A percentile compares a stretch with the other conserved stretches of the same genome.
phyloP scores from a whole-genome alignment of 2,329 filamentous ascomycete genomes.

The Fusarium tuaranense region DNA sequence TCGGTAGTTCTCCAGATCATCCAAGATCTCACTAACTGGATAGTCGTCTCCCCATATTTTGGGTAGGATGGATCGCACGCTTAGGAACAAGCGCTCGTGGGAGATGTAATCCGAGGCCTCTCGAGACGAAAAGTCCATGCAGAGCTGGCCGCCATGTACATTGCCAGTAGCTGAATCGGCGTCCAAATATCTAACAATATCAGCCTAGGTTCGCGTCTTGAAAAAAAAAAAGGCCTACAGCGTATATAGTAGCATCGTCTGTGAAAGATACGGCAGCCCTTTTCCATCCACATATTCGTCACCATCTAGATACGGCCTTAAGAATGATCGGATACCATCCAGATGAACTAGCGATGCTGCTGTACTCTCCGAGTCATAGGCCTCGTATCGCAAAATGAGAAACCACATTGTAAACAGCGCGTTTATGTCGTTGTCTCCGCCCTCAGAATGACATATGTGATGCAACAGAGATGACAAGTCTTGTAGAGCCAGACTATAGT shows the following conservation, averaged over 20 bases:
- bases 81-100: constrained; percentile 33
- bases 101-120: constrained; percentile 39
- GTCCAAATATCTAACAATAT: constrained; percentile 24
- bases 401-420: constrained; percentile 41
- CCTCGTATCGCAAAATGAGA: constrained; percentile 32
- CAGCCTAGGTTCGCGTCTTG: not conserved
- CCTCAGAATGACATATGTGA: constrained; percentile 21
- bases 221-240: constrained; percentile 11
- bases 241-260: constrained; percentile 35
- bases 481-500: constrained; percentile 32
- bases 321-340: constrained; percentile 32
- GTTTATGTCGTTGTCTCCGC: constrained; percentile 21
- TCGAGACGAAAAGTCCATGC: constrained; percentile 33
- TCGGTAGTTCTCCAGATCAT: constrained; percentile 38
- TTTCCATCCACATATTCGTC: not conserved
- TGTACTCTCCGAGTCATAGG: constrained; percentile 28
- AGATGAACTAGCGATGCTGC: constrained; percentile 31
- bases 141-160: constrained; percentile 28
- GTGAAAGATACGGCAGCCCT: constrained; percentile 28
- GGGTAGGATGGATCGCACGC: constrained; percentile 31
- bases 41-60: constrained; percentile 39
- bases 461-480: constrained; percentile 33
- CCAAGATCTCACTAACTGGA: constrained; percentile 31
- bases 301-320: constrained; percentile 27
- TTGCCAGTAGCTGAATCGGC: constrained; percentile 34